A percentile compares a stretch with the other conserved stretches of the same genome.
These are phyloP conservation scores for Pseudogymnoascus sp. DNA, from an alignment of 2,329 filamentous ascomycete species.

Conservation along the genomic window DNA sequence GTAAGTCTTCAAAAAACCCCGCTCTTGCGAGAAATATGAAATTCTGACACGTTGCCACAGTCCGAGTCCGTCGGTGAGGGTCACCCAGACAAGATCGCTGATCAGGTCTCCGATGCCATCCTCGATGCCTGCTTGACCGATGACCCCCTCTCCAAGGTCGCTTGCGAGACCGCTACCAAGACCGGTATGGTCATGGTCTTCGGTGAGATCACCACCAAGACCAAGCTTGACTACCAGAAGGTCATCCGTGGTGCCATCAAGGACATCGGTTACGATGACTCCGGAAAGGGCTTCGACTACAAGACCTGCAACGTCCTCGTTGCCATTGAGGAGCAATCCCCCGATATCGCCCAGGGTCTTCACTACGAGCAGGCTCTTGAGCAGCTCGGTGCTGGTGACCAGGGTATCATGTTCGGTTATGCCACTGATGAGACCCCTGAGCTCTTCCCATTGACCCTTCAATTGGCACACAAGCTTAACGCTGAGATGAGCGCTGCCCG, in stretches of 20 bases:
- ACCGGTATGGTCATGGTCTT: conserved; percentile 99
- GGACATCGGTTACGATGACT: conserved; percentile 97
- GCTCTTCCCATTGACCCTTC: conserved; percentile 86
- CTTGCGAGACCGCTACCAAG: conserved; percentile 98
- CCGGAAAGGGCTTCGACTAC: conserved; percentile 98
- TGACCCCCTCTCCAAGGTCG: conserved; percentile 96
- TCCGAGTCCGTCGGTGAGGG: conserved; percentile 86
- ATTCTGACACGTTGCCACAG: conserved; percentile 30
- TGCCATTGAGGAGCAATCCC: conserved; percentile 98
- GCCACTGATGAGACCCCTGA: conserved; percentile 98
- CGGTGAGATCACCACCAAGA: conserved; percentile 96
- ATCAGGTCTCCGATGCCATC: conserved; percentile 96
- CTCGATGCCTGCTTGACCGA: conserved; percentile 94
- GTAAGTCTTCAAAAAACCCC: conserved; percentile 34
- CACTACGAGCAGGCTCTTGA: conserved; percentile 97
- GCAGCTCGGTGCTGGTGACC: conserved; percentile 96
- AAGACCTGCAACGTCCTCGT: conserved; percentile 99
- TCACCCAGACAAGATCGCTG: conserved; percentile 94
- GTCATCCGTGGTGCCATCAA: conserved; percentile 90
- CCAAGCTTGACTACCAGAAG: conserved; percentile 95
- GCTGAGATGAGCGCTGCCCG: conserved; percentile 85
- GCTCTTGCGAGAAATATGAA: not conserved
- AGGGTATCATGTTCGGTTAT: conserved; percentile 99
- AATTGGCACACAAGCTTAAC: conserved; percentile 96
- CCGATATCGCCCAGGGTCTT: conserved; percentile 97